Percentiles rank a stretch among this genome's conserved stretches.
phyloP scores from a whole-genome alignment of 192 early-diverging fungal species.

The Jimgerdemannia lactiflua region DNA sequence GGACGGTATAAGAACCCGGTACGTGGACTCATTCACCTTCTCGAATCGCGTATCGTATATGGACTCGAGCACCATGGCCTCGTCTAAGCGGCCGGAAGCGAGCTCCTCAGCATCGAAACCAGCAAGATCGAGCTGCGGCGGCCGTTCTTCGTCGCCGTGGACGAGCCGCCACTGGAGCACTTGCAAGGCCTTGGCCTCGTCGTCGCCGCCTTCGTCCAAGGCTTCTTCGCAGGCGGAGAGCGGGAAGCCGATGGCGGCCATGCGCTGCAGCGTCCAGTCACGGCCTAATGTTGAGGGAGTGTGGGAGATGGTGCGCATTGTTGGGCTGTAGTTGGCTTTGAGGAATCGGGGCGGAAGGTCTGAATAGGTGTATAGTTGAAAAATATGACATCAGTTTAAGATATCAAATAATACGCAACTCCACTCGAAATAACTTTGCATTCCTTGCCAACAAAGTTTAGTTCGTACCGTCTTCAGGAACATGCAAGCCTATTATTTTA shows the following conservation, averaged over 20 bases:
- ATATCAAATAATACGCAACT: neutral
- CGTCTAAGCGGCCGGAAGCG: constrained; percentile 24
- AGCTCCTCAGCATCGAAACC: constrained; percentile 37
- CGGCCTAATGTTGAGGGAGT: constrained; percentile 47
- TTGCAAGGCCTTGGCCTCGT: constrained; percentile 54
- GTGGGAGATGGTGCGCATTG: constrained; percentile 49
- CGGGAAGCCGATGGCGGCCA: constrained; percentile 58
- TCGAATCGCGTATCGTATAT: constrained; percentile 64
- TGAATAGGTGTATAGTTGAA: constrained; percentile 10
- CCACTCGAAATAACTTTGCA: too few species aligned
- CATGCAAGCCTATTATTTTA: constrained; percentile 55
- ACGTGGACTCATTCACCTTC: neutral
- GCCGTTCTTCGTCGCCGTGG: constrained; percentile 32
- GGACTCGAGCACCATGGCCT: constrained; percentile 60
- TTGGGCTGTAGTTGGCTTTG: constrained; percentile 47
- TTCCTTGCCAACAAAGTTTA: too few species aligned
- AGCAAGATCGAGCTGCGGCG: constrained; percentile 11
- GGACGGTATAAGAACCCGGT: constrained; percentile 12
- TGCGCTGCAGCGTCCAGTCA: constrained; percentile 60
- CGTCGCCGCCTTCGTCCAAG: constrained; percentile 34
- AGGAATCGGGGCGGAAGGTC: constrained; percentile 53
- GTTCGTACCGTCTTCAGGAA: constrained; percentile 79
- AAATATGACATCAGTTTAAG: neutral
- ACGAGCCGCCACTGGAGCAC: constrained; percentile 50
- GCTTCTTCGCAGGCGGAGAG: constrained; percentile 42